Evolutionary conservation across 1,284 basidiomycete species (phyloP).

Genomic region (Anthracocystis setariae): DNA sequence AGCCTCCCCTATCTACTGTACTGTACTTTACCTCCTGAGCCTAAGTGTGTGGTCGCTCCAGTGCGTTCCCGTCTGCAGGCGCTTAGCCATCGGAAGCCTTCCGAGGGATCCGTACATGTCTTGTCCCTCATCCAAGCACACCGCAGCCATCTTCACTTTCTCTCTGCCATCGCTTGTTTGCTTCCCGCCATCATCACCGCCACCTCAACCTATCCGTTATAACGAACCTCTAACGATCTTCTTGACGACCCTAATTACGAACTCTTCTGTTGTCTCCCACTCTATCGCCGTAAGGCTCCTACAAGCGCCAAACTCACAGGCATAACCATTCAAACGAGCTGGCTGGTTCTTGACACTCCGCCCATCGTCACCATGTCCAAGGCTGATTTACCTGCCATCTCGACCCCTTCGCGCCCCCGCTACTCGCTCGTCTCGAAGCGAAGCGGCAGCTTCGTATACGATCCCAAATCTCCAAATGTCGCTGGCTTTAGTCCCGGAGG

Average conservation of each 20-base stretch:
- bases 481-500: constrained; percentile 62
- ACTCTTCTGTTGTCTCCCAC: neutral
- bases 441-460: constrained; percentile 20
- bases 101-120: neutral
- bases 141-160: constrained; percentile 5
- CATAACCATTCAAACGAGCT: neutral
- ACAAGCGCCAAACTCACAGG: neutral
- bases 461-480: constrained; percentile 22
- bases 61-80: too few species aligned
- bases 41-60: too few species aligned
- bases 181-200: constrained; percentile 3
- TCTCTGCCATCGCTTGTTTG: neutral
- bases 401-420: constrained; percentile 43
- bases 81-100: too few species aligned
- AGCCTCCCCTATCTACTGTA: too few species aligned
- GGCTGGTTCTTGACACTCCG: neutral
- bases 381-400: constrained; percentile 33
- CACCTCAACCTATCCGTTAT: constrained; percentile 6
- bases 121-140: constrained; percentile 2
- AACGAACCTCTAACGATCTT: constrained; percentile 19
- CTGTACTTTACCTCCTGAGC: too few species aligned
- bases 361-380: constrained; percentile 25
- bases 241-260: constrained; percentile 10
- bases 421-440: constrained; percentile 27
- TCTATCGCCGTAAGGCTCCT: neutral